Evolutionary conservation across 768 basidiomycete genomes (phyloP).

Genomic region (Amanita subjunquillea): DNA sequence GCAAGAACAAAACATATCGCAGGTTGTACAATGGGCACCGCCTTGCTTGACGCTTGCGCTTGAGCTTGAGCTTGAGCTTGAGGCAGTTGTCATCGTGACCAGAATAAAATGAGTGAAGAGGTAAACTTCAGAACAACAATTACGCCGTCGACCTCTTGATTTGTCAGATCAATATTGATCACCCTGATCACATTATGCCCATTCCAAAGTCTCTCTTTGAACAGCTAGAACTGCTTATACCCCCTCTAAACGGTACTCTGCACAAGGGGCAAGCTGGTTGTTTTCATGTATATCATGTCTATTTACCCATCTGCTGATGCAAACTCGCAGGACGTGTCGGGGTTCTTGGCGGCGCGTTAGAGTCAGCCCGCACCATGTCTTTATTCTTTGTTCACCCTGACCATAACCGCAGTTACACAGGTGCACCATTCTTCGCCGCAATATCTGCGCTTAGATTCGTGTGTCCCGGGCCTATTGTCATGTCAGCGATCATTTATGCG

Average conservation of each 20-base stretch:
- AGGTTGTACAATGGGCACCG: no score
- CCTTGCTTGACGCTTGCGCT: no score
- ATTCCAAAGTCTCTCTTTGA: constrained; percentile 51
- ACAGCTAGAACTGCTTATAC: constrained; percentile 76
- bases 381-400: background rate
- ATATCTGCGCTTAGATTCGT: constrained; percentile 86
- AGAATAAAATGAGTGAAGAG: no score
- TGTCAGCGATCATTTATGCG: background rate
- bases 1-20: no score
- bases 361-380: constrained; percentile 42
- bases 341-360: constrained; percentile 86
- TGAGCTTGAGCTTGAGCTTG: no score
- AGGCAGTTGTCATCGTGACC: no score
- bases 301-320: background rate
- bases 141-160: no score
- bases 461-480: constrained; percentile 12
- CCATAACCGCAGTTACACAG: constrained; percentile 63
- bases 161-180: no score
- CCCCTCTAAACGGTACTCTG: constrained; percentile 77
- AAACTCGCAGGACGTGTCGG: constrained; percentile 65
- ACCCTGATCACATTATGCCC: constrained; percentile 32
- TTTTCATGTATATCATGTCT: constrained; percentile 10
- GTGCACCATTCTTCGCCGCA: constrained; percentile 93
- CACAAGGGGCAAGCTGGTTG: constrained; percentile 93
- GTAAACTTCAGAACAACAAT: no score